Evolutionary conservation across 2,329 filamentous ascomycete genomes (phyloP).

Genomic region (Aspergillus sp.): DNA sequence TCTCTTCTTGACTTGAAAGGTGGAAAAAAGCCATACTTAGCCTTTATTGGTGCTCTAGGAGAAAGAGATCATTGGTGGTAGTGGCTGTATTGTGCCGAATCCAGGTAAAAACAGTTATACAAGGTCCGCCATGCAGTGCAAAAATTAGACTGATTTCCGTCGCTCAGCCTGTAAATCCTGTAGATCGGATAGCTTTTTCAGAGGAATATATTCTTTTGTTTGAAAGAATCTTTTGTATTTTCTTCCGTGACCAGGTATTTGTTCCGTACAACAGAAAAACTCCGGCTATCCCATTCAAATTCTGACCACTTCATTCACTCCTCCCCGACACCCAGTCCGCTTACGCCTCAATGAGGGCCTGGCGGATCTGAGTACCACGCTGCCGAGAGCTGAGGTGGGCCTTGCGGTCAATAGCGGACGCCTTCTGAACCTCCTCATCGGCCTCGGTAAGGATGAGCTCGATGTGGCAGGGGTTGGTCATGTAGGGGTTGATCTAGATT

Average conservation of each 20-base stretch:
- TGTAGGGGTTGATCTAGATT: constrained; percentile 97
- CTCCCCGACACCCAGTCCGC: constrained; percentile 31
- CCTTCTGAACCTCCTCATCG: constrained; percentile 94
- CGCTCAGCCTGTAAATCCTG: constrained; percentile 9
- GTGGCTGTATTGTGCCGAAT: not conserved
- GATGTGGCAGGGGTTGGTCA: constrained; percentile 99
- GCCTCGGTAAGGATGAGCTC: constrained; percentile 99
- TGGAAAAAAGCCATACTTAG: not conserved
- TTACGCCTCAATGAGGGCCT: constrained; percentile 61
- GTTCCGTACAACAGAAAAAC: constrained; percentile 36
- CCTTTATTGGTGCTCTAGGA: not conserved
- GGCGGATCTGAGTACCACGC: constrained; percentile 69
- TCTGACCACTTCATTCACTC: constrained; percentile 24
- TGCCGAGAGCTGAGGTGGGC: constrained; percentile 84
- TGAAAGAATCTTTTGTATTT: constrained; percentile 27
- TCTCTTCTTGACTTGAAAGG: not conserved
- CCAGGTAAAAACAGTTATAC: not conserved
- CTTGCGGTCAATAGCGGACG: constrained; percentile 66
- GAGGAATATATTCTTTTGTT: constrained; percentile 21
- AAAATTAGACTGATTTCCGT: constrained; percentile 9
- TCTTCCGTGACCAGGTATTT: constrained; percentile 31
- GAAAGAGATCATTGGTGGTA: not conserved
- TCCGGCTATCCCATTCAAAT: constrained; percentile 38
- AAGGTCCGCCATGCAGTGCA: not conserved
- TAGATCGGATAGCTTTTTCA: constrained; percentile 10